Percentiles rank a stretch among this genome's conserved stretches.
Evolutionary conservation across 2,329 filamentous ascomycete species (phyloP).

Genomic region (Epichloe baconii): DNA sequence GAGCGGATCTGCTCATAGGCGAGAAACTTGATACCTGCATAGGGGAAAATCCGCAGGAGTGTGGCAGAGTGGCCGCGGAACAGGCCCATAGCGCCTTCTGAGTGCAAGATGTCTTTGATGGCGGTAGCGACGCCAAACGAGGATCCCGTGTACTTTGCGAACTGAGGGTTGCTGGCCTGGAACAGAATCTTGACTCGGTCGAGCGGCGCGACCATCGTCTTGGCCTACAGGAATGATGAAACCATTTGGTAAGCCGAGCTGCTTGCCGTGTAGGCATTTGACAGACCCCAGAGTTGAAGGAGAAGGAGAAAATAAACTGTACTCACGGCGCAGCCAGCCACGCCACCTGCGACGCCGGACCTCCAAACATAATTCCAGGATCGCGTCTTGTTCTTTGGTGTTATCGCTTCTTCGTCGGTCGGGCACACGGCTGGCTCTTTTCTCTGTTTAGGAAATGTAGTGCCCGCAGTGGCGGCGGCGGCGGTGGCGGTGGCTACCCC

Average conservation of each 20-base stretch:
- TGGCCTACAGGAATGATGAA: conserved; percentile 46
- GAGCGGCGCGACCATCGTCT: conserved; percentile 88
- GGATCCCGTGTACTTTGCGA: conserved; percentile 80
- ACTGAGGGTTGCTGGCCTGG: conserved; percentile 87
- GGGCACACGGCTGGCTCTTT: conserved; percentile 31
- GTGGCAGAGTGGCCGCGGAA: conserved; percentile 94
- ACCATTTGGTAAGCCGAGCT: no score
- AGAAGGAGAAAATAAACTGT: not conserved
- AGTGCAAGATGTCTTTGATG: conserved; percentile 67
- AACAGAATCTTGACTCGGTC: conserved; percentile 98
- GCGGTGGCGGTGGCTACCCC: conserved; percentile 6
- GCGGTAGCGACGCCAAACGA: conserved; percentile 77
- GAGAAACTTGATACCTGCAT: conserved; percentile 94
- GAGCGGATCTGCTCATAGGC: conserved; percentile 93
- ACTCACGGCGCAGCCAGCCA: conserved; percentile 84
- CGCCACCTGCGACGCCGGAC: conserved; percentile 73
- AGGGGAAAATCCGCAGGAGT: conserved; percentile 81
- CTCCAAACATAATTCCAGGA: conserved; percentile 74
- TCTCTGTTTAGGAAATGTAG: conserved; percentile 5
- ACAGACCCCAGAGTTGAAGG: no score
- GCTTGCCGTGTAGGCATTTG: no score
- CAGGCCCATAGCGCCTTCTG: conserved; percentile 62
- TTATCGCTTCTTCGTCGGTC: conserved; percentile 33
- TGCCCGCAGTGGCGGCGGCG: conserved; percentile 6
- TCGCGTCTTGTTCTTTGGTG: conserved; percentile 39